These are phyloP conservation scores for Pichia cactophila DNA, from an alignment of 1,139 yeast genomes.

Conservation along the genomic window DNA sequence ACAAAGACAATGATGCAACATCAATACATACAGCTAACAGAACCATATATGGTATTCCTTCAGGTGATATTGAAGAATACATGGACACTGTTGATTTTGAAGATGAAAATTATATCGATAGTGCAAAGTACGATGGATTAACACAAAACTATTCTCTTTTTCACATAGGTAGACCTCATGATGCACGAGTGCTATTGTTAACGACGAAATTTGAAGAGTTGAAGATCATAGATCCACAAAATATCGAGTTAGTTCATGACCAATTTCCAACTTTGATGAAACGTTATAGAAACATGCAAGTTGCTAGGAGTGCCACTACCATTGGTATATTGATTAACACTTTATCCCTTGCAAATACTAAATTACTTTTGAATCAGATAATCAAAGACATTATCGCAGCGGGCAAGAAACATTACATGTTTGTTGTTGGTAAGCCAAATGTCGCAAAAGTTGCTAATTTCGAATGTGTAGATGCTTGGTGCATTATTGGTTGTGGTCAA, in stretches of 20 bases:
- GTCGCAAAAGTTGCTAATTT: constrained; percentile 95
- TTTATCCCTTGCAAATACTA: constrained; percentile 67
- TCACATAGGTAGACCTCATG: constrained; percentile 66
- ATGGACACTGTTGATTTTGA: constrained; percentile 12
- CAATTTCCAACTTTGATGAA: constrained; percentile 75
- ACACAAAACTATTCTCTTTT: constrained; percentile 45
- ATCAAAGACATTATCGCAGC: constrained; percentile 54
- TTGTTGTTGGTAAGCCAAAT: constrained; percentile 98
- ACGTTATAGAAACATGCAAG: constrained; percentile 78
- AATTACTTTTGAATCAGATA: constrained; percentile 52
- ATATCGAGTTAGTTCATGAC: constrained; percentile 34
- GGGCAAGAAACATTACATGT: constrained; percentile 85
- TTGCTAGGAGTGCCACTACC: constrained; percentile 86
- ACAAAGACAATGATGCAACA: too few relatives aligned
- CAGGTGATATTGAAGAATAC: constrained; percentile 7
- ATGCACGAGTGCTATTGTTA: constrained; percentile 69
- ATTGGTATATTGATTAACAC: constrained; percentile 89
- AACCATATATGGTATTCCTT: constrained; percentile 17
- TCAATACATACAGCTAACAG: constrained; percentile 19
- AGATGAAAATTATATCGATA: constrained; percentile 15
- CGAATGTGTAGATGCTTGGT: constrained; percentile 89
- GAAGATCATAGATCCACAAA: constrained; percentile 39
- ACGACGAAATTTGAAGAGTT: constrained; percentile 60
- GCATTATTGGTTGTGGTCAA: constrained; percentile 88
- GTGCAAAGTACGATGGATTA: constrained; percentile 20